Percentiles rank a stretch among this genome's conserved stretches.
These are phyloP conservation scores for Phytopythium vexans DNA, from an alignment of 352 stramenopile species.

Conservation along the genomic window DNA sequence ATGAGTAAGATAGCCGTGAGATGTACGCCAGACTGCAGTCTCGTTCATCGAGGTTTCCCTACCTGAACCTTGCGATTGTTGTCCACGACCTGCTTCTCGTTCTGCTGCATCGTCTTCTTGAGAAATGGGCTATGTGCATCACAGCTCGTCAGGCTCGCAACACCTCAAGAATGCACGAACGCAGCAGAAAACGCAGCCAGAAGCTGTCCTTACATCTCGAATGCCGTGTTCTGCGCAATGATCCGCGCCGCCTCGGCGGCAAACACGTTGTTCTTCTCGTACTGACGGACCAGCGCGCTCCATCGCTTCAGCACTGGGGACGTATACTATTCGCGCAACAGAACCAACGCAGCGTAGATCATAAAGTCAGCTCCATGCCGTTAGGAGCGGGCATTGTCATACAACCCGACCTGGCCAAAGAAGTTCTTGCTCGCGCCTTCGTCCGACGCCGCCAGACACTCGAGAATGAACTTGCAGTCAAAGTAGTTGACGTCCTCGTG, in stretches of 20 bases:
- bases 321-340: slow-evolving; percentile 46
- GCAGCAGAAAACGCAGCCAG: background rate
- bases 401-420: slow-evolving; percentile 54
- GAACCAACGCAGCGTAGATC: background rate
- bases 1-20: background rate
- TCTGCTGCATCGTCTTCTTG: slow-evolving; percentile 74
- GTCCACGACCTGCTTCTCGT: slow-evolving; percentile 78
- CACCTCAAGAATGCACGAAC: background rate
- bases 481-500: slow-evolving; percentile 72
- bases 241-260: slow-evolving; percentile 67
- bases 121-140: slow-evolving; percentile 48
- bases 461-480: slow-evolving; percentile 69
- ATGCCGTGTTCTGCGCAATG: slow-evolving; percentile 71
- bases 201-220: slow-evolving; percentile 55
- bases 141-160: slow-evolving; percentile 1
- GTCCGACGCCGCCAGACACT: slow-evolving; percentile 54
- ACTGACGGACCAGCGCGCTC: slow-evolving; percentile 58
- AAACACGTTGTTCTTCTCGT: slow-evolving; percentile 82
- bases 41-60: slow-evolving; percentile 1
- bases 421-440: slow-evolving; percentile 69
- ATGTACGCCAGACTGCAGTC: too few relatives aligned
- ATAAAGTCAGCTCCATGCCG: background rate
- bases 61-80: slow-evolving; percentile 79
- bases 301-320: slow-evolving; percentile 73
- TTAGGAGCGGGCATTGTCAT: background rate